Evolutionary conservation across 1,139 yeast genomes (phyloP).

Genomic region (Nakaseomyces glabratus): DNA sequence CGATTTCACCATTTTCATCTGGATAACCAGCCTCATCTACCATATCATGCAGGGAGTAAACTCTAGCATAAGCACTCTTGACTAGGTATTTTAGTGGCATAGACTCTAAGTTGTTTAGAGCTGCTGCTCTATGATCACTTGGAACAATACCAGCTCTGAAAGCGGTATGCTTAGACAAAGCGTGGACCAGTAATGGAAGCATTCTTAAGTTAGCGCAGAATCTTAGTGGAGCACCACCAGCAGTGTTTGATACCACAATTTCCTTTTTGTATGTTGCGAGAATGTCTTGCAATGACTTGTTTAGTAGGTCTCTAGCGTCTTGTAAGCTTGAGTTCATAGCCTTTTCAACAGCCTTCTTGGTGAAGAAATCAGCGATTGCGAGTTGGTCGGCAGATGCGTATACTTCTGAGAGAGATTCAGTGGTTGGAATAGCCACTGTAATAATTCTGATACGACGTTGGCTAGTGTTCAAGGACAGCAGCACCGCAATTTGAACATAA

Average conservation of each 20-base stretch:
- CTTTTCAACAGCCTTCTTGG: constrained; percentile 84
- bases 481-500: constrained; percentile 81
- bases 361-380: constrained; percentile 69
- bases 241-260: constrained; percentile 80
- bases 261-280: constrained; percentile 79
- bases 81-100: constrained; percentile 74
- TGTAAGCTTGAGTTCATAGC: constrained; percentile 57
- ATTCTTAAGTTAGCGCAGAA: constrained; percentile 81
- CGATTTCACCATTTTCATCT: constrained; percentile 56
- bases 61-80: constrained; percentile 79
- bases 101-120: constrained; percentile 74
- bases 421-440: constrained; percentile 83
- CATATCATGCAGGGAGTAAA: constrained; percentile 86
- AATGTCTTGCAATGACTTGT: constrained; percentile 61
- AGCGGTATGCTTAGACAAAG: constrained; percentile 78
- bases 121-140: constrained; percentile 86
- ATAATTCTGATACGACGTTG: constrained; percentile 91
- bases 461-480: constrained; percentile 80
- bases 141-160: constrained; percentile 83
- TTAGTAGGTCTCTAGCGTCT: constrained; percentile 72
- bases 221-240: constrained; percentile 83
- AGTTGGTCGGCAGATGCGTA: constrained; percentile 96
- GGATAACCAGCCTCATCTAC: constrained; percentile 88
- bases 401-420: constrained; percentile 65
- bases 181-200: constrained; percentile 80